phyloP scores from a whole-genome alignment of 2,329 filamentous ascomycete genomes.

The Alternaria brassicicola region DNA sequence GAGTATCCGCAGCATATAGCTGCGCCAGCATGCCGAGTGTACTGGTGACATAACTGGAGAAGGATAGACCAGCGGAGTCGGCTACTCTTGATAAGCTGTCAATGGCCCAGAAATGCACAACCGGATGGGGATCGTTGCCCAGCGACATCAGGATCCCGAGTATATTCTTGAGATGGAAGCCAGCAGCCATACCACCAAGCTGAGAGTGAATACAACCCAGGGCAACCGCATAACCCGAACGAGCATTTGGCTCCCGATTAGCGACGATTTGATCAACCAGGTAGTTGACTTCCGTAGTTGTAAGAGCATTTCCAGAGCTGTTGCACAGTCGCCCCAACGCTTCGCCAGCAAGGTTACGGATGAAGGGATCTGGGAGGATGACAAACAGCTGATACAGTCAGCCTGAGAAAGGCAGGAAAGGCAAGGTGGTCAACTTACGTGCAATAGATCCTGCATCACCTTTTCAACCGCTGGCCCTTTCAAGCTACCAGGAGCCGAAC shows the following conservation, averaged over 20 bases:
- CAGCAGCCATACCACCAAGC: conserved; percentile 96
- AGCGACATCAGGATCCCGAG: conserved; percentile 98
- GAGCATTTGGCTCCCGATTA: conserved; percentile 89
- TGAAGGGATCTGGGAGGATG: conserved; percentile 80
- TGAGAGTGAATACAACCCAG: conserved; percentile 92
- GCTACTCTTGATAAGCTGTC: conserved; percentile 86
- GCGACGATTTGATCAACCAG: conserved; percentile 92
- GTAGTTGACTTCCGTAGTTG: conserved; percentile 86
- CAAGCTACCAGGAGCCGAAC: conserved; percentile 73
- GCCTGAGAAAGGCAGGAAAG: background rate
- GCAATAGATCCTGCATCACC: conserved; percentile 69
- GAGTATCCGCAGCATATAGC: conserved; percentile 87
- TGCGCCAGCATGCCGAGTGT: conserved; percentile 94
- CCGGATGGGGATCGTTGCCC: conserved; percentile 91
- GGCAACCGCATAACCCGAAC: conserved; percentile 93
- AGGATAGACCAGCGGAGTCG: conserved; percentile 90
- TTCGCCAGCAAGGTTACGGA: conserved; percentile 84
- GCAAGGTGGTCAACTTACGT: conserved; percentile 63
- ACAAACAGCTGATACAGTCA: conserved; percentile 65
- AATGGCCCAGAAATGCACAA: conserved; percentile 95
- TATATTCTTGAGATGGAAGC: conserved; percentile 94
- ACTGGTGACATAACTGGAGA: conserved; percentile 86
- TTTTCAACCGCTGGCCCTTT: conserved; percentile 79
- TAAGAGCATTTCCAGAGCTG: conserved; percentile 84
- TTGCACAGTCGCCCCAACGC: conserved; percentile 86